Percentiles rank a stretch among this genome's conserved stretches.
Evolutionary conservation across 306 rosid genomes (phyloP).

Genomic region (Vigna trinervia): DNA sequence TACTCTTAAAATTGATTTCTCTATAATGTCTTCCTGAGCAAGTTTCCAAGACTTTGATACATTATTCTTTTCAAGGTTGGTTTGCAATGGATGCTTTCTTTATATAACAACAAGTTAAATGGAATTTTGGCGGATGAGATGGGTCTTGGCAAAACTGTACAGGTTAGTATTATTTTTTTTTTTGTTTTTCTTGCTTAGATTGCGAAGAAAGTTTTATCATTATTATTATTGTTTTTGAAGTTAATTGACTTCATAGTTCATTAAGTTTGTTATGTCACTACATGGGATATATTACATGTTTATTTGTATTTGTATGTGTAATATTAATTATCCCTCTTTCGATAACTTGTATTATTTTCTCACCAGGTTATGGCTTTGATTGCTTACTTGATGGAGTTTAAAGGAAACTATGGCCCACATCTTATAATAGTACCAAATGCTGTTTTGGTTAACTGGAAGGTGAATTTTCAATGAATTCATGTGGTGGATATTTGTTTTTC

Average conservation of each 20-base stretch:
- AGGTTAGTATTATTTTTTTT: slow-evolving; percentile 60
- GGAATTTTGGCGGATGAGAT: slow-evolving; percentile 99
- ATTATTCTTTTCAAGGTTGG: slow-evolving; percentile 75
- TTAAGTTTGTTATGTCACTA: slow-evolving; percentile 17
- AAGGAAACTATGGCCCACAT: slow-evolving; percentile 99
- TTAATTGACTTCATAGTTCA: slow-evolving; percentile 14
- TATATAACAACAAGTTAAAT: slow-evolving; percentile 97
- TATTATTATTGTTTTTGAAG: slow-evolving; percentile 7
- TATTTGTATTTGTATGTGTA: slow-evolving; percentile 17
- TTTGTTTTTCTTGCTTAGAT: slow-evolving; percentile 22
- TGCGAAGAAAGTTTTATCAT: slow-evolving; percentile 12
- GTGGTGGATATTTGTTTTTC: slow-evolving; percentile 24
- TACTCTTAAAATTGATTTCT: slow-evolving; percentile 7
- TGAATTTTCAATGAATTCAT: slow-evolving; percentile 37
- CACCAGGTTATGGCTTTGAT: slow-evolving; percentile 97
- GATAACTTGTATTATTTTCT: slow-evolving; percentile 19
- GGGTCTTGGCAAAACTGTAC: slow-evolving; percentile 99
- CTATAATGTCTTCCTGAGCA: slow-evolving; percentile 32
- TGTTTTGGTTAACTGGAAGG: slow-evolving; percentile 99
- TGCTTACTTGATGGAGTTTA: slow-evolving; percentile 98
- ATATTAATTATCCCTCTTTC: slow-evolving; percentile 20
- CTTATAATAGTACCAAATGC: slow-evolving; percentile 99
- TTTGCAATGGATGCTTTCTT: slow-evolving; percentile 99
- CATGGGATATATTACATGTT: slow-evolving; percentile 25
- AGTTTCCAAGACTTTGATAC: slow-evolving; percentile 29